Evolutionary conservation across 2,329 filamentous ascomycete genomes (phyloP), one percentile per base, ranked within the genome.

Genomic region (Talaromyces atroroseus): DNA sequence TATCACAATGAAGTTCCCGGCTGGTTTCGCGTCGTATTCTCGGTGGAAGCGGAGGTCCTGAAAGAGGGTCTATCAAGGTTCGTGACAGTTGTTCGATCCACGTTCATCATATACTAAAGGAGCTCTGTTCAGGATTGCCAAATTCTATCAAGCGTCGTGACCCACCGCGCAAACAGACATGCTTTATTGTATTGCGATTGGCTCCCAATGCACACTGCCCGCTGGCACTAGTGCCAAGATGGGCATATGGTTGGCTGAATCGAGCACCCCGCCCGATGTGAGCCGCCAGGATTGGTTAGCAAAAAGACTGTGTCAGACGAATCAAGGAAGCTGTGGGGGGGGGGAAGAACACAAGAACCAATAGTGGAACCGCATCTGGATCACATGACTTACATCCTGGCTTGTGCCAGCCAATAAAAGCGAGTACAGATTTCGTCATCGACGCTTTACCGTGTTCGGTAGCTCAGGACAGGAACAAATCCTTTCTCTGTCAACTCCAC

Each of bases 21-120:
- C 0, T 81, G 77, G 76, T 84, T 83, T 59, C 68, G 82, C 1
- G 49, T 84, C 20, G 76, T 84, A 0, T 84, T 79, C 57, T 70
- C 73, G 1, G 61, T 74, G 21, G 66, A 72, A 11, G 67, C 68
- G 49, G 60, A 64, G 12, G 62, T 65, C 24, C 52, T 78, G 32
- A 61, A 66, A 23, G 70, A 73, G 60, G 74, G 75, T 4, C 50
- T 71, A 46, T 59, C 59, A 44, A 70, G 68, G 68, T 69, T 44
- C 59, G 60, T 59, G 11, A 11, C 12, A 5, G 3, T 34, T n/a
- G n/a, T n/a, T n/a, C n/a, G n/a, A n/a, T 36, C 26, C 18, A 18
- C 26, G 7, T 48, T n/a, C 6, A 3, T 16, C 23, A 20, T 6
- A 52, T 29, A 10, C 24, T 36, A 18, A 53, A n/a, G 36, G n/a